A percentile compares a stretch with the other conserved stretches of the same genome.
These are phyloP conservation scores for Vitis hybrid DNA, from an alignment of 177 flowering plant species.

Conservation along the genomic window DNA sequence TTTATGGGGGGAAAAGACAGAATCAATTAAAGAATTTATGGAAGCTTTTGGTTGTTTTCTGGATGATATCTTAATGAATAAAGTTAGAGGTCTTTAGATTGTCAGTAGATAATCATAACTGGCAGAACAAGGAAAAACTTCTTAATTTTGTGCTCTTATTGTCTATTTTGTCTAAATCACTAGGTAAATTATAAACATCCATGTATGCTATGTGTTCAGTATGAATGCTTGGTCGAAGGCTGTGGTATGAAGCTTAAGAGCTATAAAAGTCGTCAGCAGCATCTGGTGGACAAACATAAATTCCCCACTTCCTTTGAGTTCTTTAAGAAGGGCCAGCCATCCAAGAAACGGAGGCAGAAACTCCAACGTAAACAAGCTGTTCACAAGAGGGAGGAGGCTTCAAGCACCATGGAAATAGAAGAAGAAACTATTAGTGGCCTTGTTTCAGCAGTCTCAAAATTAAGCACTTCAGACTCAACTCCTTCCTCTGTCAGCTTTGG, in stretches of 20 bases:
- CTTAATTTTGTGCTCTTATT: background rate
- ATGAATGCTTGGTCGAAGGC: slow-evolving; percentile 94
- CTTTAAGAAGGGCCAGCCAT: slow-evolving; percentile 68
- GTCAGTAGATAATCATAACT: background rate
- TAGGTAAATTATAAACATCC: no score
- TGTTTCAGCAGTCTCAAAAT: slow-evolving; percentile 71
- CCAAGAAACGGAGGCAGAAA: slow-evolving; percentile 76
- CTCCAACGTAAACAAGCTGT: slow-evolving; percentile 36
- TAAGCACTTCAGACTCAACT: slow-evolving; percentile 72
- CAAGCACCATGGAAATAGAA: slow-evolving; percentile 74
- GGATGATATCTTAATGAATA: no score
- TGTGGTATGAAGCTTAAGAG: slow-evolving; percentile 80
- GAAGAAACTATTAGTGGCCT: slow-evolving; percentile 57
- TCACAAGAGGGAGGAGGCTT: slow-evolving; percentile 26
- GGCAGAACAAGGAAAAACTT: background rate
- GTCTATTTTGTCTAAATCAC: background rate
- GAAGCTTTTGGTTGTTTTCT: no score
- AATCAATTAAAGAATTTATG: no score
- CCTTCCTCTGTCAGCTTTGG: slow-evolving; percentile 90
- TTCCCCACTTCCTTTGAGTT: slow-evolving; percentile 84
- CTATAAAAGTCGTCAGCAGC: slow-evolving; percentile 84
- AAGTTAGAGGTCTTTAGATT: background rate
- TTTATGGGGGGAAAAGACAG: no score
- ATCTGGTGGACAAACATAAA: slow-evolving; percentile 86
- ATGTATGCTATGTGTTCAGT: slow-evolving; percentile 38